Evolutionary conservation across 208 protist genomes (phyloP).

Genomic region (Trichomonas vaginalis): DNA sequence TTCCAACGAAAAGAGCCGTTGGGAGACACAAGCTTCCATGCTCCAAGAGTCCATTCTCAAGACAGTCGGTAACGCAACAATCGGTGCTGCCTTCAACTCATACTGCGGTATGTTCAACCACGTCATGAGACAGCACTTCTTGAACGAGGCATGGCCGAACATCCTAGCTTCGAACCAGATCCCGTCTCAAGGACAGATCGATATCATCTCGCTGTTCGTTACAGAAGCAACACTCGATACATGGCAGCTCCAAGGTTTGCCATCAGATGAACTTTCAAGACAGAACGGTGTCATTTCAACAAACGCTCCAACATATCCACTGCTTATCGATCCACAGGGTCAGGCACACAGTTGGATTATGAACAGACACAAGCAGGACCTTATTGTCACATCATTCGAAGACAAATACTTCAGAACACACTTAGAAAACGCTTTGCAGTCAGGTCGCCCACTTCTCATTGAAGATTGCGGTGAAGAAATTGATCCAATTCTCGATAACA

Average conservation of each 20-base stretch:
- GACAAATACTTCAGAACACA: conserved; percentile 68
- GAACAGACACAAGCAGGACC: conserved; percentile 40
- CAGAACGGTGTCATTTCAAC: conserved; percentile 97
- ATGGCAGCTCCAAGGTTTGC: conserved; percentile 89
- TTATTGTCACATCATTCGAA: conserved; percentile 67
- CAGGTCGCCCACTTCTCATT: conserved; percentile 60
- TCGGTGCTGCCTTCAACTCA: conserved; percentile 86
- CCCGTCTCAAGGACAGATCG: conserved; percentile 55
- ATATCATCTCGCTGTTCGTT: conserved; percentile 78
- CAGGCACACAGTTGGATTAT: conserved; percentile 86
- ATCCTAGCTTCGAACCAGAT: conserved; percentile 41
- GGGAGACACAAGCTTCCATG: conserved; percentile 78
- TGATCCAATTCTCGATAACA: conserved; percentile 85
- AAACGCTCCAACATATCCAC: conserved; percentile 65
- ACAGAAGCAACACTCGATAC: conserved; percentile 79
- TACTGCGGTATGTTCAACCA: conserved; percentile 95
- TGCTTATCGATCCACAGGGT: conserved; percentile 91
- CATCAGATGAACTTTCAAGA: conserved; percentile 88
- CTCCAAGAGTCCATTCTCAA: conserved; percentile 75
- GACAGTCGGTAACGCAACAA: conserved; percentile 80
- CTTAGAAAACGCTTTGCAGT: conserved; percentile 73
- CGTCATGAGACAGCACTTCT: conserved; percentile 71
- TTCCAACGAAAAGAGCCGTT: conserved; percentile 80
- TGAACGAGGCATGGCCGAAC: conserved; percentile 44
- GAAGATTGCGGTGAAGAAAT: conserved; percentile 88